A percentile compares a stretch with the other conserved stretches of the same genome.
phyloP scores from a whole-genome alignment of 2,329 filamentous ascomycete genomes.

The Penicillium janthinellum region DNA sequence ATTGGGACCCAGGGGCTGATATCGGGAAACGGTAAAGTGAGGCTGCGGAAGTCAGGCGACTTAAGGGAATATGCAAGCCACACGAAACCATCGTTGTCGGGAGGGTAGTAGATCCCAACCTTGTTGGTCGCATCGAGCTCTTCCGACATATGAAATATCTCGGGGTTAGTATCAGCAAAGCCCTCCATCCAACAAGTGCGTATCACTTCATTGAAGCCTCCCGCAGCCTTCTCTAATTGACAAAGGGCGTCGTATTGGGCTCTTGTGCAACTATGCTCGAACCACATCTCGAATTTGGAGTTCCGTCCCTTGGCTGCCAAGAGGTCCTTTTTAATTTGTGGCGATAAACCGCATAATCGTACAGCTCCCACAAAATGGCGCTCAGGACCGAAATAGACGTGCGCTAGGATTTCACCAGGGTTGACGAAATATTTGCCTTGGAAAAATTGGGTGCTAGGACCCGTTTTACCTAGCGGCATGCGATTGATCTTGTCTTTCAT shows the following conservation, averaged over 20 bases:
- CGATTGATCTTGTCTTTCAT: constrained; percentile 8
- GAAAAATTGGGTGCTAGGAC: neutral
- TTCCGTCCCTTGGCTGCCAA: constrained; percentile 7
- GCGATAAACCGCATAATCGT: constrained; percentile 31
- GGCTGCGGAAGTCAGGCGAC: constrained; percentile 30
- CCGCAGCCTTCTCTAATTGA: constrained; percentile 26
- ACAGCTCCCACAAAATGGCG: constrained; percentile 32
- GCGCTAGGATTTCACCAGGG: constrained; percentile 30
- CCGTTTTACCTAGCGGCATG: constrained; percentile 9
- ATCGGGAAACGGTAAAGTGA: constrained; percentile 13
- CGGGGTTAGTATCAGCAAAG: constrained; percentile 34
- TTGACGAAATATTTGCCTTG: constrained; percentile 22
- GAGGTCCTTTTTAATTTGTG: constrained; percentile 18
- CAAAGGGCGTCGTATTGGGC: constrained; percentile 32
- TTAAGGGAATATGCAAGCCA: constrained; percentile 34
- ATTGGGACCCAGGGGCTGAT: constrained; percentile 20
- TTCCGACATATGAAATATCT: constrained; percentile 31
- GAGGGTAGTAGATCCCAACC: constrained; percentile 35
- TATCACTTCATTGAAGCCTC: neutral
- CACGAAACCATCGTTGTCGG: constrained; percentile 11
- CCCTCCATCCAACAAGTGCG: constrained; percentile 39
- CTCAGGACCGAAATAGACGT: constrained; percentile 35
- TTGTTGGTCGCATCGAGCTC: constrained; percentile 28
- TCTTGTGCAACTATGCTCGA: constrained; percentile 35
- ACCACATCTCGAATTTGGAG: constrained; percentile 31